These are phyloP conservation scores for Podaxis pistillaris DNA, from an alignment of 768 basidiomycete genomes.

Conservation along the genomic window DNA sequence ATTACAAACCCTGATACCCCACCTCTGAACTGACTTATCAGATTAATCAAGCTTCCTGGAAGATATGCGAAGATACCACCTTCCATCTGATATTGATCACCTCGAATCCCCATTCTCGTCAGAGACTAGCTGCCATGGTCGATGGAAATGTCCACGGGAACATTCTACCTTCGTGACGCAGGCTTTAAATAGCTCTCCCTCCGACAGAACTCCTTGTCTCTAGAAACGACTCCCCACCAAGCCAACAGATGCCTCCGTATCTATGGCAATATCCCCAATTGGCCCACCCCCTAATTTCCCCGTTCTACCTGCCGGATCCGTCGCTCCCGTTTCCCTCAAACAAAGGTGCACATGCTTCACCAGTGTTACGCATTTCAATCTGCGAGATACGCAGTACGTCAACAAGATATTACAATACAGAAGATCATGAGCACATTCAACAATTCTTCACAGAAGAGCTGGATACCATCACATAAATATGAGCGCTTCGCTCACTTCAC, in stretches of 20 bases:
- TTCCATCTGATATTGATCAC: slow-evolving; percentile 8
- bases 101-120: neutral
- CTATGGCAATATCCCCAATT: slow-evolving; percentile 12
- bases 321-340: neutral
- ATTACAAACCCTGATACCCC: neutral
- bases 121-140: neutral
- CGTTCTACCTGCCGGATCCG: neutral
- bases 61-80: slow-evolving; percentile 1
- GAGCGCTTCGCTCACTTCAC: neutral
- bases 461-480: neutral
- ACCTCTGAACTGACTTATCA: slow-evolving; percentile 5
- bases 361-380: neutral
- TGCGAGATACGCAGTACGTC: neutral
- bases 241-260: slow-evolving; percentile 3
- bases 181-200: slow-evolving; percentile 1
- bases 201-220: neutral
- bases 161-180: neutral
- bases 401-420: neutral
- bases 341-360: neutral
- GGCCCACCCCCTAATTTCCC: neutral
- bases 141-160: neutral
- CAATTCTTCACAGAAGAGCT: neutral
- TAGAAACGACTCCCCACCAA: slow-evolving; percentile 3
- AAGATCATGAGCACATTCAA: neutral
- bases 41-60: neutral